Conservation (phyloP, 2,329 filamentous ascomycete genomes). For the Cladosporium colombiae region DNA sequence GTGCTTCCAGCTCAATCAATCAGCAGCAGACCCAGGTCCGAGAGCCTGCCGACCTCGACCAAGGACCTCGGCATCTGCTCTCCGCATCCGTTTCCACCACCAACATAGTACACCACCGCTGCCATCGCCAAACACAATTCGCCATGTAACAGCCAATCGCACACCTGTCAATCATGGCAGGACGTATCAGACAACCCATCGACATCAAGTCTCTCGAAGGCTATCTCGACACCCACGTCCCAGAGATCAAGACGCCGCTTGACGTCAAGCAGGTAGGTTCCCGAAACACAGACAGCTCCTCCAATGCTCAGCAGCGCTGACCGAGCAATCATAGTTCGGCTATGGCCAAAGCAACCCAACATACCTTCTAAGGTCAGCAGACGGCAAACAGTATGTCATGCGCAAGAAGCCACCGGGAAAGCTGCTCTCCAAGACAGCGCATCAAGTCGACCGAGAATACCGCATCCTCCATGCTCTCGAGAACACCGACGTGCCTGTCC, state of each 20-base stretch:
- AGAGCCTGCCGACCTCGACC: slow-evolving; percentile 3
- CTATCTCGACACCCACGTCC: slow-evolving; percentile 77
- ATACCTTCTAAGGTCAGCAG: slow-evolving; percentile 78
- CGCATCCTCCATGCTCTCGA: slow-evolving; percentile 82
- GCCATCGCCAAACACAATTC: not conserved
- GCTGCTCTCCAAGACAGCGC: slow-evolving; percentile 88
- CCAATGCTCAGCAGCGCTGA: slow-evolving; percentile 14
- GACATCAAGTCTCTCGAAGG: slow-evolving; percentile 75
- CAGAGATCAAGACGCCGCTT: slow-evolving; percentile 77
- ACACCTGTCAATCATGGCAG: slow-evolving; percentile 64
- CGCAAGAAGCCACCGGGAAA: slow-evolving; percentile 97
- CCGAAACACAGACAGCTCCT: not conserved
- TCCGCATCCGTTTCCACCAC: slow-evolving; percentile 3
- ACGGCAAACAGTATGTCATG: slow-evolving; percentile 76
- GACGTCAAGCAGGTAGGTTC: slow-evolving; percentile 78
- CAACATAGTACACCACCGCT: not conserved
- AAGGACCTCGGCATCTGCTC: slow-evolving; percentile 16
- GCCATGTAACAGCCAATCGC: not conserved
- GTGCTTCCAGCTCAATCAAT: not conserved
- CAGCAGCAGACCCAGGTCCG: not conserved
- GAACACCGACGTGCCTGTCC: slow-evolving; percentile 80
- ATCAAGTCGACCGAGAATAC: slow-evolving; percentile 96
- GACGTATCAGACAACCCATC: slow-evolving; percentile 85
- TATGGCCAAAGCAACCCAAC: slow-evolving; percentile 98
- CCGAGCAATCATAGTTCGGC: slow-evolving; percentile 66